A percentile compares a stretch with the other conserved stretches of the same genome.
Evolutionary conservation across 495 filamentous ascomycete species (phyloP).

Genomic region (Podospora pseudoanserina): DNA sequence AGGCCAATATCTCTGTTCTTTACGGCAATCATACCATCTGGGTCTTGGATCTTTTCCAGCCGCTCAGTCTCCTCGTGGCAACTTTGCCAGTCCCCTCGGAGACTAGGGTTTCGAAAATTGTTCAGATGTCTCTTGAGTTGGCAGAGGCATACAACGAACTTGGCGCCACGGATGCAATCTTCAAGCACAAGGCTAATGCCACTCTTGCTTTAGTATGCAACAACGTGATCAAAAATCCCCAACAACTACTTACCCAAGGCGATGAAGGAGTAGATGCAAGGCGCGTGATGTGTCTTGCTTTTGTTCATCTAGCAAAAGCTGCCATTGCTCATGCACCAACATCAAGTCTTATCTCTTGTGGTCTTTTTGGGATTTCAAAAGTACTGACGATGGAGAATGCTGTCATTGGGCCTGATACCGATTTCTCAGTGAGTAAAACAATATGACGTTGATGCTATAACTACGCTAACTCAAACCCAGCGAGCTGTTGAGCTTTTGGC

Average conservation of each 20-base stretch:
- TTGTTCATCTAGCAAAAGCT: constrained; percentile 34
- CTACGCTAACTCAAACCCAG: constrained; percentile 31
- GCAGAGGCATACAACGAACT: constrained; percentile 16
- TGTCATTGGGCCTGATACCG: constrained; percentile 11
- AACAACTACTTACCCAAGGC: constrained; percentile 21
- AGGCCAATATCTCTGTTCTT: constrained; percentile 13
- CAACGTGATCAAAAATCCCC: constrained; percentile 23
- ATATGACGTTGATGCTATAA: not conserved
- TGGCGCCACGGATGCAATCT: constrained; percentile 18
- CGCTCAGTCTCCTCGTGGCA: constrained; percentile 27
- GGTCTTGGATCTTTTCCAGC: constrained; percentile 36
- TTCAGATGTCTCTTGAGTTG: constrained; percentile 30
- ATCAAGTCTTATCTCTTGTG: constrained; percentile 33
- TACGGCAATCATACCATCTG: constrained; percentile 30
- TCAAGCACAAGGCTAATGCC: constrained; percentile 34
- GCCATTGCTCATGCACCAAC: constrained; percentile 30
- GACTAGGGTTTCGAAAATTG: constrained; percentile 19
- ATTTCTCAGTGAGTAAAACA: not conserved
- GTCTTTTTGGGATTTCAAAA: constrained; percentile 29
- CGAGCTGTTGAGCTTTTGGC: constrained; percentile 33
- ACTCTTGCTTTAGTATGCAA: constrained; percentile 33
- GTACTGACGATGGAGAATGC: constrained; percentile 25
- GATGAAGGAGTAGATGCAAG: constrained; percentile 15
- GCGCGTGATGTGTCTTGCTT: constrained; percentile 25
- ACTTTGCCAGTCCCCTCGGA: constrained; percentile 28